Evolutionary conservation across 2,329 filamentous ascomycete species (phyloP).

Genomic region (Cephalotrichum gorgonifer): DNA sequence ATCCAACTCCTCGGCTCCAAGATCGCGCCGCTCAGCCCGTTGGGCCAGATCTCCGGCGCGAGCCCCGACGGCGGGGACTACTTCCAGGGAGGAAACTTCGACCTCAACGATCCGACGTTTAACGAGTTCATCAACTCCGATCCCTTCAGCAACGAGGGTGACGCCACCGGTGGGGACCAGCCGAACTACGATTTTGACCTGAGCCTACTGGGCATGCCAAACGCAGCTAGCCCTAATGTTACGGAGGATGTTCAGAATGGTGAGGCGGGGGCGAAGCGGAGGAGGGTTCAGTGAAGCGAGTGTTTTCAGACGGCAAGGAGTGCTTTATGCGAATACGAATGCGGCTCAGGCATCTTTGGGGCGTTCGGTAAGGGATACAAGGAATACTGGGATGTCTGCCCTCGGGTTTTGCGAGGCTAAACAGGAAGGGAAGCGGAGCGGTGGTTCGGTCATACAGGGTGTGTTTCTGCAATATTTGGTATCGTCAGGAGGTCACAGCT

Average conservation of each 20-base stretch:
- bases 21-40: constrained; percentile 71
- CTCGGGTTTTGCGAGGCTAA: background rate
- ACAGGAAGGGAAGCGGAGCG: background rate
- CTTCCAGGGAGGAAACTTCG: constrained; percentile 23
- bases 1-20: constrained; percentile 66
- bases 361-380: background rate
- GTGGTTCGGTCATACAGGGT: background rate
- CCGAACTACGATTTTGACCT: constrained; percentile 38
- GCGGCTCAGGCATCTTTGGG: background rate
- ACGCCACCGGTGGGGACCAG: background rate
- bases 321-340: background rate
- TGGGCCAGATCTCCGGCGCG: constrained; percentile 57
- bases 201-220: constrained; percentile 8
- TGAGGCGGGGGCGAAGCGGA: constrained; percentile 19
- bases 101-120: constrained; percentile 27
- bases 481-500: background rate
- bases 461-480: background rate
- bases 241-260: constrained; percentile 40
- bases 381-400: background rate
- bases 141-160: constrained; percentile 19
- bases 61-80: constrained; percentile 14
- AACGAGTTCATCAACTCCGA: constrained; percentile 25
- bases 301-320: background rate
- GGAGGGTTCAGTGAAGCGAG: constrained; percentile 3
- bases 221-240: constrained; percentile 17